Conservation (phyloP, 495 filamentous ascomycete species). For the Glonium stellatum region DNA sequence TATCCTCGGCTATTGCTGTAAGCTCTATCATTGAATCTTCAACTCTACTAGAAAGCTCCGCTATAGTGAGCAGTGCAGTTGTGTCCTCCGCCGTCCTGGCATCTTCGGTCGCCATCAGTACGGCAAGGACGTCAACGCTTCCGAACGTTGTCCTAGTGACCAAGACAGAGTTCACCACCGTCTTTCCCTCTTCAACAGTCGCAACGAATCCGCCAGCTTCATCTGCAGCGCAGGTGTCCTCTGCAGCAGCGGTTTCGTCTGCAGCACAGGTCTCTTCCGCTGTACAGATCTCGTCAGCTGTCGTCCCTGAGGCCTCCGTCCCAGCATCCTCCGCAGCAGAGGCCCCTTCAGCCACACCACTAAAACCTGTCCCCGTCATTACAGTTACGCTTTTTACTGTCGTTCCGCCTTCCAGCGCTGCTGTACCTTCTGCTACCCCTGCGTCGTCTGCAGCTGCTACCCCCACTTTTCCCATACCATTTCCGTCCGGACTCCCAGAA, state of each 20-base stretch:
- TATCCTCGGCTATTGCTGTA: neutral
- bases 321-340: neutral
- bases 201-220: neutral
- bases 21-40: neutral
- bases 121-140: neutral
- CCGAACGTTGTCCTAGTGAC: conserved; percentile 17
- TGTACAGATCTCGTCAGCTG: neutral
- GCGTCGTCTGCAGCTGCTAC: neutral
- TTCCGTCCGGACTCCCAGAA: neutral
- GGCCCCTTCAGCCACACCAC: neutral
- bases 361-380: conserved; percentile 10
- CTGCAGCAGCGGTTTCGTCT: neutral
- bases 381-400: conserved; percentile 5
- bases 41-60: too few relatives aligned
- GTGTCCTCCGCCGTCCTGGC: neutral
- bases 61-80: neutral
- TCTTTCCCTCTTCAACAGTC: conserved; percentile 4
- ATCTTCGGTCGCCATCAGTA: conserved; percentile 2
- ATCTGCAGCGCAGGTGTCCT: neutral
- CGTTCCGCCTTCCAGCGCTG: neutral
- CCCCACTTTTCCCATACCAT: neutral
- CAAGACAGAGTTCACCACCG: conserved; percentile 19
- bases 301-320: neutral
- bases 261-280: neutral
- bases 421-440: neutral